A percentile compares a stretch with the other conserved stretches of the same genome.
Conservation (phyloP, 768 basidiomycete species). For the Piloderma croceum region DNA sequence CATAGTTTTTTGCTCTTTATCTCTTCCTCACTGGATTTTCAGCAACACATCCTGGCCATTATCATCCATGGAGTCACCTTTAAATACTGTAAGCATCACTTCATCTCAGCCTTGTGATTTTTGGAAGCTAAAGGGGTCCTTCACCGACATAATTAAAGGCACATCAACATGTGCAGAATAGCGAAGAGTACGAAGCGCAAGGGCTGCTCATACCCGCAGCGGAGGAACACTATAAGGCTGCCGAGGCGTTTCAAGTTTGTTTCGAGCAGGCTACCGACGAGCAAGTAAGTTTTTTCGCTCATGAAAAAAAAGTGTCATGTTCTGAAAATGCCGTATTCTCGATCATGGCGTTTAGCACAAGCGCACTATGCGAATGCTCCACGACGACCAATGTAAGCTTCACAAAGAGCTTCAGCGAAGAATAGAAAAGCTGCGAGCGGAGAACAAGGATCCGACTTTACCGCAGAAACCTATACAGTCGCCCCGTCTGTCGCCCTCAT, state of each 20-base stretch:
- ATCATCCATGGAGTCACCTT: conserved; percentile 39
- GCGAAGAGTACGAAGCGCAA: conserved; percentile 61
- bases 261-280: conserved; percentile 68
- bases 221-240: conserved; percentile 71
- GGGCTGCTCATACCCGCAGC: conserved; percentile 69
- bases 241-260: conserved; percentile 68
- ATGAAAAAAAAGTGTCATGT: conserved; percentile 4
- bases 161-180: conserved; percentile 76
- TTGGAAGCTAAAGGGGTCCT: conserved; percentile 7
- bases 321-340: conserved; percentile 2
- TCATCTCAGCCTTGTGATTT: not conserved
- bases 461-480: conserved; percentile 51
- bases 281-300: conserved; percentile 48
- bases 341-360: conserved; percentile 29
- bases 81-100: conserved; percentile 41
- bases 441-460: conserved; percentile 70
- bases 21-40: too few species aligned
- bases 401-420: conserved; percentile 66
- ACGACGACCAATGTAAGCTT: conserved; percentile 68
- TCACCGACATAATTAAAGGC: conserved; percentile 42
- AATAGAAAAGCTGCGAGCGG: conserved; percentile 65
- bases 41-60: too few species aligned
- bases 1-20: too few species aligned
- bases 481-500: conserved; percentile 22
- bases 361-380: conserved; percentile 68